Percentiles rank a stretch among this genome's conserved stretches.
phyloP scores from a whole-genome alignment of 257 asterid species.

The Petunia secreta region DNA sequence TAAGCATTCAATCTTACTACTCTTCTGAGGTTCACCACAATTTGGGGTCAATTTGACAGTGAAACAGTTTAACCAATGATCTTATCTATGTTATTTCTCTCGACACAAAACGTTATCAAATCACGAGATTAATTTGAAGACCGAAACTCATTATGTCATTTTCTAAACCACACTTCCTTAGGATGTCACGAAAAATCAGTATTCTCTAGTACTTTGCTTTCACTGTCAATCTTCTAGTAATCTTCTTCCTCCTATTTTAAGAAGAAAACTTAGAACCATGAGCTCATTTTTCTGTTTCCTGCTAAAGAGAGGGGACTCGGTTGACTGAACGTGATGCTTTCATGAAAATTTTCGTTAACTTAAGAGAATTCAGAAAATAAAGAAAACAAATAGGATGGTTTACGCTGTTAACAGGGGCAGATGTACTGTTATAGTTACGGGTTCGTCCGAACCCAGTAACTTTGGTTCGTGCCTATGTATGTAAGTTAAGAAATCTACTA shows the following conservation, averaged over 20 bases:
- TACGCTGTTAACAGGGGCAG: neutral
- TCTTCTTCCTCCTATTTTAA: neutral
- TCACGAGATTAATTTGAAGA: neutral
- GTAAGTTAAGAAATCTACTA: no score
- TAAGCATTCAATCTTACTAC: neutral
- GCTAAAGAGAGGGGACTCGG: neutral
- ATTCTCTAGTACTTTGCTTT: neutral
- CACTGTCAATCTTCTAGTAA: neutral
- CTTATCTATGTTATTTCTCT: neutral
- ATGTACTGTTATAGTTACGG: no score
- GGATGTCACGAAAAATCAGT: neutral
- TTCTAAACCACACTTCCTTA: neutral
- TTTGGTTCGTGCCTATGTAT: no score
- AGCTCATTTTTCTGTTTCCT: neutral
- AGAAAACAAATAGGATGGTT: neutral
- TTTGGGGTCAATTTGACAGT: neutral
- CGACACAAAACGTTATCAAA: neutral
- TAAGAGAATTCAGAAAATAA: neutral
- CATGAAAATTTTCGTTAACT: neutral
- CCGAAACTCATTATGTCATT: neutral
- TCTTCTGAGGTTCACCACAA: neutral
- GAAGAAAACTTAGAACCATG: neutral
- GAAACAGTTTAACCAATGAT: neutral
- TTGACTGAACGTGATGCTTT: constrained; percentile 6
- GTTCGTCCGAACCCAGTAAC: no score